A percentile compares a stretch with the other conserved stretches of the same genome.
Evolutionary conservation across 179 eudicot genomes (phyloP).

Genomic region (Silene vulgaris): DNA sequence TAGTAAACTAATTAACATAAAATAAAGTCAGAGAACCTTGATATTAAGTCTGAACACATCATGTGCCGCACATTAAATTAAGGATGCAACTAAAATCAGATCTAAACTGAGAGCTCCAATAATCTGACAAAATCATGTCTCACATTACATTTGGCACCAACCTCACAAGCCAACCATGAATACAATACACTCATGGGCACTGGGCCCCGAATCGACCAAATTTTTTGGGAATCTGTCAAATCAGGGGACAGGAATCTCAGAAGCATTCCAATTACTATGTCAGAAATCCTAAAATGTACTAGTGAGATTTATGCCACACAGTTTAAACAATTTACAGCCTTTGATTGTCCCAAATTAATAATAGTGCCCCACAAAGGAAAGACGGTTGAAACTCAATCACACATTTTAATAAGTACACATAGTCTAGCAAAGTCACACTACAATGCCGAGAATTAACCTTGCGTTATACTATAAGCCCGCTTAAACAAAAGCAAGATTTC

Average conservation of each 20-base stretch:
- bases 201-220: conserved; percentile 18
- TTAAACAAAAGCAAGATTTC: background rate
- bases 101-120: conserved; percentile 24
- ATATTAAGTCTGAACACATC: conserved; percentile 22
- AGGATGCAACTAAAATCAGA: conserved; percentile 19
- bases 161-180: conserved; percentile 12
- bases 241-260: conserved; percentile 17
- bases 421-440: background rate
- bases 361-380: background rate
- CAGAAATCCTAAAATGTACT: background rate
- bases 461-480: background rate
- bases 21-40: conserved; percentile 19
- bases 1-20: background rate
- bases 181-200: conserved; percentile 17
- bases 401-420: too few species aligned
- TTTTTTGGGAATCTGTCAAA: conserved; percentile 7
- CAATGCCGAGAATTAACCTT: background rate
- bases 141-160: background rate
- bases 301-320: too few species aligned
- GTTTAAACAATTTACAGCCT: background rate
- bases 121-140: conserved; percentile 26
- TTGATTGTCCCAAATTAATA: background rate
- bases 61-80: conserved; percentile 29
- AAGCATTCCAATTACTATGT: background rate
- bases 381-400: too few species aligned